Percentiles rank a stretch among this genome's conserved stretches.
Conservation (phyloP, 1,139 yeast species). For the Kurtzmaniella quercitrusa region DNA sequence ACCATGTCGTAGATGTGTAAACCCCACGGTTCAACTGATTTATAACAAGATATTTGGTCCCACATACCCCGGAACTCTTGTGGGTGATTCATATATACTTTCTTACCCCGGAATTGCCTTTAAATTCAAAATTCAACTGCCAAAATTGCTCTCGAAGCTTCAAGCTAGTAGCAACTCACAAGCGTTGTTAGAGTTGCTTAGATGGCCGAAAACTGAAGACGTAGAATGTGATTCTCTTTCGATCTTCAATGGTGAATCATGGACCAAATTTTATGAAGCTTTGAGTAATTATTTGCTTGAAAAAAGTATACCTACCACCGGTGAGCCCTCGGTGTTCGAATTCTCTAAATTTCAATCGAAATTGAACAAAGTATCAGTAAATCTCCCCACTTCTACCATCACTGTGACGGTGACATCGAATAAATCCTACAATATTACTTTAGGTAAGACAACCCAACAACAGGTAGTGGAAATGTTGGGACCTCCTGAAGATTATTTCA, state of each 20-base stretch:
- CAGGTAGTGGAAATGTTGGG: constrained; percentile 45
- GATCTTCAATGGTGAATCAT: constrained; percentile 30
- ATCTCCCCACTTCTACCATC: not conserved
- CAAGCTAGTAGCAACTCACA: constrained; percentile 14
- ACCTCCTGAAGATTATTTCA: constrained; percentile 52
- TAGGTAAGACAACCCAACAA: constrained; percentile 48
- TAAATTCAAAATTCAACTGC: constrained; percentile 27
- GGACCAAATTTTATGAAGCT: constrained; percentile 18
- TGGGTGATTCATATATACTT: constrained; percentile 29
- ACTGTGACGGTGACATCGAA: not conserved
- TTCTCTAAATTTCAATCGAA: constrained; percentile 3
- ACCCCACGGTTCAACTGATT: constrained; percentile 34
- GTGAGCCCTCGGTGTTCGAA: not conserved
- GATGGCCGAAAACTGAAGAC: constrained; percentile 27
- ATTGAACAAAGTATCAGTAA: constrained; percentile 2
- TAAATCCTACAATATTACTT: constrained; percentile 9
- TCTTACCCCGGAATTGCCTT: constrained; percentile 57
- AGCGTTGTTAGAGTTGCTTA: constrained; percentile 28
- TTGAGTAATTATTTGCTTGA: not conserved
- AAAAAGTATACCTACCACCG: no score
- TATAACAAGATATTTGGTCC: constrained; percentile 62
- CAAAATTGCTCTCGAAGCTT: constrained; percentile 15
- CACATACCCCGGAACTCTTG: constrained; percentile 50
- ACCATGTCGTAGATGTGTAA: not conserved
- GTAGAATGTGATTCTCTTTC: constrained; percentile 33